These are phyloP conservation scores for Limonomyces culmigenus DNA, from an alignment of 1,284 basidiomycete genomes.

Conservation along the genomic window DNA sequence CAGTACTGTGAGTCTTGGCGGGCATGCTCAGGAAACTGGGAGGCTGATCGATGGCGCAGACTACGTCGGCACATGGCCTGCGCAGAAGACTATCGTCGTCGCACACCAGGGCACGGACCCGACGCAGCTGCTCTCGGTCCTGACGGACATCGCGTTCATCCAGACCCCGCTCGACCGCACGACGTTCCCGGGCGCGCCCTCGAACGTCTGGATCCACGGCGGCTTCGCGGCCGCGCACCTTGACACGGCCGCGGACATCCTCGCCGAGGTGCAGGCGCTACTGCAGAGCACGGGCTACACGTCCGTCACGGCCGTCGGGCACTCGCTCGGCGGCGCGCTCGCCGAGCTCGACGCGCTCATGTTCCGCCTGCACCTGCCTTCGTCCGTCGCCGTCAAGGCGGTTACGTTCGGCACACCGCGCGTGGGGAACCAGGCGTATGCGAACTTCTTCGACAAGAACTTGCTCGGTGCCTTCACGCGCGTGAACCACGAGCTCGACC, in stretches of 20 bases:
- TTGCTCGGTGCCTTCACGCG: slow-evolving; percentile 17
- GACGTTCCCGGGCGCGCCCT: slow-evolving; percentile 30
- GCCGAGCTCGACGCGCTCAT: slow-evolving; percentile 21
- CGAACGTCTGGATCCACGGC: slow-evolving; percentile 22
- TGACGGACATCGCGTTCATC: slow-evolving; percentile 28
- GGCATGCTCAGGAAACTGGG: no score
- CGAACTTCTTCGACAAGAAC: slow-evolving; percentile 16
- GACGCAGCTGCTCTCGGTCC: slow-evolving; percentile 21
- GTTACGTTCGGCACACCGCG: slow-evolving; percentile 24
- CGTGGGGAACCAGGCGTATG: slow-evolving; percentile 18
- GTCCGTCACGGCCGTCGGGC: slow-evolving; percentile 21
- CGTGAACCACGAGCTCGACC: slow-evolving; percentile 20
- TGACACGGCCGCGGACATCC: slow-evolving; percentile 19
- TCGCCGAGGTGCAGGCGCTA: slow-evolving; percentile 19
- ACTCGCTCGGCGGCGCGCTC: slow-evolving; percentile 23
- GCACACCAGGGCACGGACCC: slow-evolving; percentile 29
- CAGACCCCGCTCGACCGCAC: slow-evolving; percentile 16
- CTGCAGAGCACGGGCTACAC: slow-evolving; percentile 16
- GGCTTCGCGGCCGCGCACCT: slow-evolving; percentile 33
- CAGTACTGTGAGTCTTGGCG: slow-evolving; percentile 29
- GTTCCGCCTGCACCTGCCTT: slow-evolving; percentile 19
- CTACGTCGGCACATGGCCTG: slow-evolving; percentile 23
- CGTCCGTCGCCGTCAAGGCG: slow-evolving; percentile 15
- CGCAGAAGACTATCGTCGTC: slow-evolving; percentile 21
- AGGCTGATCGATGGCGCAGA: slow-evolving; percentile 10